Evolutionary conservation across 2,329 filamentous ascomycete genomes (phyloP), one percentile per base, ranked within the genome.

Genomic region (Trichoderma gracile): DNA sequence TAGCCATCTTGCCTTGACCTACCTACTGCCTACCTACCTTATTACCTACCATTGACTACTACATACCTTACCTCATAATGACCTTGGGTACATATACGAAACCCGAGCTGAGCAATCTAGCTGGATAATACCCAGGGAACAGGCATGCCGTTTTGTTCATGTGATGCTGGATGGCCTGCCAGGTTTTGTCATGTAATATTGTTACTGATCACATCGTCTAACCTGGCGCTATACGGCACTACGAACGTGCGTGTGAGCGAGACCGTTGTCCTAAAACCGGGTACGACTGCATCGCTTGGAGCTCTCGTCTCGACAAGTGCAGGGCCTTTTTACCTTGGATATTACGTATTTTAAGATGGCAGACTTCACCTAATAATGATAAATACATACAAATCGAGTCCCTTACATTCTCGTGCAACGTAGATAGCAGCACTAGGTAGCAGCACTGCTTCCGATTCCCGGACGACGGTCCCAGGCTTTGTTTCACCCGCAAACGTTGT

Each of bases 141-240:
- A 1, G 40, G 14, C 21, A 17, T 14, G 38, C 10, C 19, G 0
- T 23, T 12, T 14, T 40, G 33, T n/a, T 30, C 50, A 40, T 54
- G 30, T 23, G 30, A 30, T 19, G 38, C 21, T 54, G 50, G 6
- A 40, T 40, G 30, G 50, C 5, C 25, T 2, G 49, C 49, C 4
- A 15, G n/a, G 9, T 1, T 21, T 38, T 54, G 33, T 40, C 50
- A 23, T 54, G 30, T 40, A 30, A 30, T 30, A 54, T 54, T 54
- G 30, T 40, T 40, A 54, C 30, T 52, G 27, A 52, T 54, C 50
- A 54, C 33, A 54, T 38, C 21, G 50, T 54, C 30, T 54, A 40
- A 40, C 21, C 9, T 40, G 17, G 17, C 30, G 30, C 33, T 23
- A 54, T 54, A 23, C 14, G 19, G 38, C 19, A 40, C 50, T 33